Evolutionary conservation across 2,329 filamentous ascomycete species (phyloP).

Genomic region (Elsinoe perseae): DNA sequence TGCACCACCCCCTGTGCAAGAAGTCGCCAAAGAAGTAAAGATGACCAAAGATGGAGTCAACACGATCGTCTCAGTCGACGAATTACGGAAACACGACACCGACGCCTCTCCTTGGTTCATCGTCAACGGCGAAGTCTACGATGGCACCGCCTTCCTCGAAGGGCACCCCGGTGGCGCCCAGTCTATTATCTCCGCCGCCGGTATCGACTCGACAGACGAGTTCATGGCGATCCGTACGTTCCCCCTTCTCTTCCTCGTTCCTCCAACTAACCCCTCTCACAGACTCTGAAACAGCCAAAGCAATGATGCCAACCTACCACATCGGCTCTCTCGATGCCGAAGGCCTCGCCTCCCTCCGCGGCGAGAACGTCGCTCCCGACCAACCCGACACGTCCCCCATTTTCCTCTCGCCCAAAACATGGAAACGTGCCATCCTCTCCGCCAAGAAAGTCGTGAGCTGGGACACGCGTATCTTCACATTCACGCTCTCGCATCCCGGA

Average conservation of each 20-base stretch:
- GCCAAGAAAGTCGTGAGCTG: slow-evolving; percentile 61
- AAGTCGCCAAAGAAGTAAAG: slow-evolving; percentile 57
- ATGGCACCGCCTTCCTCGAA: slow-evolving; percentile 72
- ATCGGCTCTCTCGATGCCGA: slow-evolving; percentile 65
- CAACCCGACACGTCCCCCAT: slow-evolving; percentile 42
- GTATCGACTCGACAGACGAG: slow-evolving; percentile 74
- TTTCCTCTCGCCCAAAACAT: slow-evolving; percentile 65
- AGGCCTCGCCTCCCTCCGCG: slow-evolving; percentile 46
- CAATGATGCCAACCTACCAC: slow-evolving; percentile 81
- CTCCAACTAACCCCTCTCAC: slow-evolving; percentile 15
- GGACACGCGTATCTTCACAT: slow-evolving; percentile 76
- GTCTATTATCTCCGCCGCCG: slow-evolving; percentile 77
- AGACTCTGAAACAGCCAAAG: slow-evolving; percentile 89
- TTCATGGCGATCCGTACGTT: slow-evolving; percentile 83
- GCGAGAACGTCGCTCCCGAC: slow-evolving; percentile 37
- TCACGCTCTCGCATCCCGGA: slow-evolving; percentile 62
- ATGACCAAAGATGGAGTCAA: slow-evolving; percentile 66
- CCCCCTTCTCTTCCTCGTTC: background rate
- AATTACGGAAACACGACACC: slow-evolving; percentile 60
- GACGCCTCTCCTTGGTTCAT: slow-evolving; percentile 75
- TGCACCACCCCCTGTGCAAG: slow-evolving; percentile 35
- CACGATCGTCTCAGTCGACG: slow-evolving; percentile 58
- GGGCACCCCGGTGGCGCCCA: slow-evolving; percentile 79
- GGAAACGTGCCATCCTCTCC: slow-evolving; percentile 66
- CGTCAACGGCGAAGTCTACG: slow-evolving; percentile 79